Base-by-base conservation (phyloP, 2,329 filamentous ascomycete species). In the Boeremia exigua region DNA sequence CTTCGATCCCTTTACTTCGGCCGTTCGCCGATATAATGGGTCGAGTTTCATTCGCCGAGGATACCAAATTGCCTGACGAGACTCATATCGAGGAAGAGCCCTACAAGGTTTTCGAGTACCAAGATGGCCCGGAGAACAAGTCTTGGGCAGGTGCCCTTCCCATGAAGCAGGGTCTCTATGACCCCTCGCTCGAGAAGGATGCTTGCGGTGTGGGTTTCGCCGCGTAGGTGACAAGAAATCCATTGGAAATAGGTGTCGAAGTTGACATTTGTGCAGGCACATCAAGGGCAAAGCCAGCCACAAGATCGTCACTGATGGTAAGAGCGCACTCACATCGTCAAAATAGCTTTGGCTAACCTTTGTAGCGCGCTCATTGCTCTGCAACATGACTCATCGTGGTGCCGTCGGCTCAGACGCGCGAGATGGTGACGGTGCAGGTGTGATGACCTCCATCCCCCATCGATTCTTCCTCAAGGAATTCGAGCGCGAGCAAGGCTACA, bases 341-440 rank as follows among this genome's bases (percentile, higher is more conserved):
- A 7, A 2, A 0, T 30, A 27, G 14, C 14, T 43, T 25, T 11
- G 2, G 66, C 81, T 75, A 56, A 60, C 37, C 43, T 11, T 33
- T 62, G 29, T 69, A 95, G 91, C 93, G 66, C 90, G 91, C 65
- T 96, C 93, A 79, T 84, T 99, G 60, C 88, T 99, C 62, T 99
- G 95, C 85, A 98, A 99, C 85, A 99, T 99, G 95, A 98, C 95
- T 84, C 95, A 99, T 83, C 90, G 95, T 77, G 95, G 95, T 83
- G 95, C 95, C 62, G 94, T 98, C 69, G 95, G 95, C 68, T 98
- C 95, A 58, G 95, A 99, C 82, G 92, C 92, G 73, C 90, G 95
- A 83, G 95, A 99, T 76, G 95, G 95, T 76, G 95, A 99, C 77
- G 95, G 95, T 77, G 95, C 95, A 70, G 95, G 95, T 86, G 94